phyloP scores from a whole-genome alignment of 306 rosid genomes.

The Cicer judaicum region DNA sequence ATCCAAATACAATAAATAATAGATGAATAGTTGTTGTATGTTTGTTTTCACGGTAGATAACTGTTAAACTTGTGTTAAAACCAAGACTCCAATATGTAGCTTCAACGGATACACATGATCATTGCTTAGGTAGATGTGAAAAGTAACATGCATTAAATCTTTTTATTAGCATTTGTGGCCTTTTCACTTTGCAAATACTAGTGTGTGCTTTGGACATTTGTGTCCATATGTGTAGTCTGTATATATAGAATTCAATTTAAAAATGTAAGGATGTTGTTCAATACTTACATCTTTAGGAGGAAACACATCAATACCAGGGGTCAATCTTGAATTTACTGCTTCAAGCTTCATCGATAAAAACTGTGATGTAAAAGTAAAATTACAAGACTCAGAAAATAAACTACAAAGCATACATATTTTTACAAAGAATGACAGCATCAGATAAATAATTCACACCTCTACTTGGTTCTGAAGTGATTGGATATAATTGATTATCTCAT shows the following conservation, averaged over 20 bases:
- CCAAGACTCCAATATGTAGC: no score
- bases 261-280: neutral
- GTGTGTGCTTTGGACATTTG: neutral
- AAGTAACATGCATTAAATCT: no score
- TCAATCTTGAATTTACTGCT: constrained; percentile 77
- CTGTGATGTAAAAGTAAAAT: constrained; percentile 56
- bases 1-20: no score
- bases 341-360: constrained; percentile 97
- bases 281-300: constrained; percentile 81
- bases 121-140: no score
- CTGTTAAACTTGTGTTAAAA: no score
- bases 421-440: constrained; percentile 1
- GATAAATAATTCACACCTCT: constrained; percentile 60
- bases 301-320: constrained; percentile 72
- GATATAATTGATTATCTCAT: constrained; percentile 93
- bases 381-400: constrained; percentile 9
- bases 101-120: no score
- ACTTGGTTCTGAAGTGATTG: constrained; percentile 92
- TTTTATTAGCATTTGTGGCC: neutral
- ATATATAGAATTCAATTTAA: constrained; percentile 11
- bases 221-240: no score
- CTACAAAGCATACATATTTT: neutral
- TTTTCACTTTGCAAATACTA: neutral
- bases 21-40: no score
- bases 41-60: no score